These are phyloP conservation scores for Leccinum laetum DNA, from an alignment of 1,284 basidiomycete genomes.

Conservation along the genomic window DNA sequence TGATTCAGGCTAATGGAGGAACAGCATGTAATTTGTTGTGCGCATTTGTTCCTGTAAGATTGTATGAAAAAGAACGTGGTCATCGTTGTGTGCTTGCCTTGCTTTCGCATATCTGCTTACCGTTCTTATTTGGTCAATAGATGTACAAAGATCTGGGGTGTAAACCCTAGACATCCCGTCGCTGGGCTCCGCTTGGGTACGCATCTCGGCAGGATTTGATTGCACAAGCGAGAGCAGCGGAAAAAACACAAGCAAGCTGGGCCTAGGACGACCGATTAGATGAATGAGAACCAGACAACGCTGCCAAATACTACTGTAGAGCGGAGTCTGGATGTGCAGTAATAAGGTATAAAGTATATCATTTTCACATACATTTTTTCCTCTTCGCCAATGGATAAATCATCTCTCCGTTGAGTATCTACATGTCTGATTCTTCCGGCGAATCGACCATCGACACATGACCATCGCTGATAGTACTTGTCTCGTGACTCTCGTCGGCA, in stretches of 20 bases:
- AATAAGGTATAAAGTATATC: no score
- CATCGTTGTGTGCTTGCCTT: slow-evolving; percentile 34
- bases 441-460: no score
- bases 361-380: no score
- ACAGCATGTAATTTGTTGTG: slow-evolving; percentile 57
- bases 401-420: not conserved
- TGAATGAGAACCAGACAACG: not conserved
- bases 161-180: slow-evolving; percentile 64
- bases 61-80: slow-evolving; percentile 73
- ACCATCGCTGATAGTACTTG: no score
- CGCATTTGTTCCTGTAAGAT: slow-evolving; percentile 59
- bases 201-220: slow-evolving; percentile 41
- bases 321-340: not conserved
- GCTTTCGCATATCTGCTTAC: not conserved
- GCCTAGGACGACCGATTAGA: not conserved
- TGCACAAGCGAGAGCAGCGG: slow-evolving; percentile 34
- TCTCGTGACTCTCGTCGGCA: no score
- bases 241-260: slow-evolving; percentile 21
- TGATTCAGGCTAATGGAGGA: not conserved
- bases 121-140: slow-evolving; percentile 26
- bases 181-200: slow-evolving; percentile 58
- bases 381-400: no score
- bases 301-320: no score
- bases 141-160: slow-evolving; percentile 75
- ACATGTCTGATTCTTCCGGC: no score